phyloP scores from a whole-genome alignment of 208 protist species.

The Trypanosoma lewisi region DNA sequence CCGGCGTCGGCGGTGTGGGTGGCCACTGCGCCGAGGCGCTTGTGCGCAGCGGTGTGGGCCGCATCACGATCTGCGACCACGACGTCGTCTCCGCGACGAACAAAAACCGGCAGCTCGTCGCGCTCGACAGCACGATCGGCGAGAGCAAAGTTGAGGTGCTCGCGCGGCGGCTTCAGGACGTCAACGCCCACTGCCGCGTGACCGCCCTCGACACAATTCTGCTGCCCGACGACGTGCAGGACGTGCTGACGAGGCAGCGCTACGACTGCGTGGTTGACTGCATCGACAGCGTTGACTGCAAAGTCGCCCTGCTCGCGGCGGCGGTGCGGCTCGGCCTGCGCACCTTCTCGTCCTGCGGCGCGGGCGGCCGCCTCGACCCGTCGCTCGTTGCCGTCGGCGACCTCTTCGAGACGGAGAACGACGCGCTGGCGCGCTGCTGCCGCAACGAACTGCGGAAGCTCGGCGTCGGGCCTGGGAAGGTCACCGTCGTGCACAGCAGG shows the following conservation, averaged over 20 bases:
- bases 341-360: slow-evolving; percentile 80
- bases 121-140: slow-evolving; percentile 83
- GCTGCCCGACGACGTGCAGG: slow-evolving; percentile 59
- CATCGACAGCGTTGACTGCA: slow-evolving; percentile 91
- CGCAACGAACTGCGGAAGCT: slow-evolving; percentile 62
- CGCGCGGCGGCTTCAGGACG: slow-evolving; percentile 70
- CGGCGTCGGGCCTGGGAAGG: slow-evolving; percentile 45
- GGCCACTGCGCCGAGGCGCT: slow-evolving; percentile 87
- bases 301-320: slow-evolving; percentile 72
- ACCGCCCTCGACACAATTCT: slow-evolving; percentile 70
- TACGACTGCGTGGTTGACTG: slow-evolving; percentile 89
- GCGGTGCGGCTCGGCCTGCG: slow-evolving; percentile 51
- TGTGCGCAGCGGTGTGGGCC: slow-evolving; percentile 83
- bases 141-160: slow-evolving; percentile 83
- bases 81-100: slow-evolving; percentile 87
- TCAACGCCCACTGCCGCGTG: slow-evolving; percentile 71
- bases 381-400: slow-evolving; percentile 56
- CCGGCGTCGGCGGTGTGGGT: slow-evolving; percentile 84
- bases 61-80: slow-evolving; percentile 85
- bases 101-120: slow-evolving; percentile 92
- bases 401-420: slow-evolving; percentile 80
- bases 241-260: slow-evolving; percentile 65
- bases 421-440: slow-evolving; percentile 65
- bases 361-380: slow-evolving; percentile 81
- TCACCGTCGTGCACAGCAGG: slow-evolving; percentile 68